Base-by-base conservation (phyloP, 2,329 filamentous ascomycete species). In the Penicillium capsulatum region DNA sequence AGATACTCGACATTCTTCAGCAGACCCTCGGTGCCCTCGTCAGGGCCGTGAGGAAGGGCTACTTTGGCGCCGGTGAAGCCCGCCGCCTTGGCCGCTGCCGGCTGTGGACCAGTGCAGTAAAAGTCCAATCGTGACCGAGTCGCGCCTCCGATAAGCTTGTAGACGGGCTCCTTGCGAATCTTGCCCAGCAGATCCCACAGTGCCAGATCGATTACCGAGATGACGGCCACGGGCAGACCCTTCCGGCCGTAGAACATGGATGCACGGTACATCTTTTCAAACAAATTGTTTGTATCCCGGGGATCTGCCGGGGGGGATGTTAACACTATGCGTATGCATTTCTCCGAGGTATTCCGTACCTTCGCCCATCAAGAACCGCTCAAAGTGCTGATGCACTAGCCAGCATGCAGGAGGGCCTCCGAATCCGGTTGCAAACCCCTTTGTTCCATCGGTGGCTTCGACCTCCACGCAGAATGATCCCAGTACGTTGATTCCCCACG, bases 171-270 rank as follows among this genome's bases (percentile, higher is more conserved):
- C 52, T 88, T 86, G 50, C 90, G 80, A 47, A 96, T 77, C 73
- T 96, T 95, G 51, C 90, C 90, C 4, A 94, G 71, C 29, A 96
- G 74, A 71, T 96, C 90, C 90, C 90, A 96, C 28, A 96, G 68
- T 3, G 90, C 90, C 30, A 96, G 76, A 59, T 96, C 90, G 58
- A 96, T 92, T 50, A 95, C 90, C 2, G 88, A 94, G 59, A 96
- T 96, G 58, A 94, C 84, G 37, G 90, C 90, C 8, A 91, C 79
- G 2, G 90, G 85, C 2, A 96, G 79, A 32, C 90, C 90, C 67
- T 96, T 96, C 52, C 90, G 83, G 46, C 90, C 90, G 61, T 96
- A 96, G 73, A 95, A 96, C 86, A 95, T 94, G 53, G 88, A 94
- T 2, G 78, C 86, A 44, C 89, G 82, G 73, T 95, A 96, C 90